Conservation (phyloP, 345 rosid species). For the Turnera subulata region DNA sequence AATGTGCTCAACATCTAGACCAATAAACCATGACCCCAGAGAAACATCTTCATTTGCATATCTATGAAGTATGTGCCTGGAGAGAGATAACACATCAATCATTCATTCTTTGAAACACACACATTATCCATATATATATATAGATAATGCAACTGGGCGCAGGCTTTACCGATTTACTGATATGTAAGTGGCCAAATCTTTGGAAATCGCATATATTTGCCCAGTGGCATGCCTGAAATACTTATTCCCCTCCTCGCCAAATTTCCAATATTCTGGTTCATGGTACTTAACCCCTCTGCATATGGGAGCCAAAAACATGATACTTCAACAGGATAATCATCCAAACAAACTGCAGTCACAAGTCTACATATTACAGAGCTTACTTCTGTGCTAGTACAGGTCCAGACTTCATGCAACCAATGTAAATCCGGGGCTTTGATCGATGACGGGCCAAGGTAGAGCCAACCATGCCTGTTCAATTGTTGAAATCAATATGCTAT, state of each 20-base stretch:
- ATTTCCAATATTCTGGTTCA: constrained; percentile 96
- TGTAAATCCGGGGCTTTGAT: constrained; percentile 69
- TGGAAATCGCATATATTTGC: constrained; percentile 87
- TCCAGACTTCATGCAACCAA: constrained; percentile 98
- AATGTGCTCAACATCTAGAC: constrained; percentile 87
- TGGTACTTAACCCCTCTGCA: constrained; percentile 83
- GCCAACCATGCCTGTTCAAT: constrained; percentile 58
- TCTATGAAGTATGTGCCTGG: constrained; percentile 75
- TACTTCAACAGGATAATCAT: not conserved
- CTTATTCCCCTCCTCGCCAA: constrained; percentile 93
- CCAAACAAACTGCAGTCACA: not conserved
- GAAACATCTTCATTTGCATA: constrained; percentile 97
- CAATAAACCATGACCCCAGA: constrained; percentile 94
- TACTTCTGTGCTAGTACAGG: constrained; percentile 91
- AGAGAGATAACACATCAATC: too few relatives aligned
- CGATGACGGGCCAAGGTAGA: constrained; percentile 81
- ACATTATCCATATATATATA: not conserved
- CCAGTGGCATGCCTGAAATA: constrained; percentile 97
- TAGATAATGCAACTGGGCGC: not conserved
- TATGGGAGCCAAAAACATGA: constrained; percentile 6
- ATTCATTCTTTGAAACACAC: too few relatives aligned
- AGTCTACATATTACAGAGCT: constrained; percentile 12
- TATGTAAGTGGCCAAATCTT: constrained; percentile 87
- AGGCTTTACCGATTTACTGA: constrained; percentile 66
- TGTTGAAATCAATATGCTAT: constrained; percentile 15